Evolutionary conservation across 2,329 filamentous ascomycete species (phyloP).

Genomic region (Pezicula rhizophila): DNA sequence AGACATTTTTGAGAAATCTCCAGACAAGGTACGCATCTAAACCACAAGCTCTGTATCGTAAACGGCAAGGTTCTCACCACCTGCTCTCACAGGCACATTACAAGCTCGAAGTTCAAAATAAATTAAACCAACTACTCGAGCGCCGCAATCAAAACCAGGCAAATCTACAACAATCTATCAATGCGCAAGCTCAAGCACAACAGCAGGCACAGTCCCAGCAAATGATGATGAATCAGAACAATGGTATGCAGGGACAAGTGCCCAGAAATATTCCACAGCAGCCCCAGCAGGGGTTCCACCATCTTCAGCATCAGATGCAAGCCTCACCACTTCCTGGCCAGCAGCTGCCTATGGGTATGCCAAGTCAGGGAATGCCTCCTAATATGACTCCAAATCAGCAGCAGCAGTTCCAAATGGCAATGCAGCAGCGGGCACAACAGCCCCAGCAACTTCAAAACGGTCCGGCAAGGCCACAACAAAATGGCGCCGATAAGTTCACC

Average conservation of each 20-base stretch:
- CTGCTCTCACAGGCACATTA: constrained; percentile 17
- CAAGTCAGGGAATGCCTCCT: constrained; percentile 19
- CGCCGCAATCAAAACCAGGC: constrained; percentile 21
- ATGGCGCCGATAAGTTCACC: constrained; percentile 12
- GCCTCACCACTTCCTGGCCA: constrained; percentile 46
- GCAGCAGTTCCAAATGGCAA: constrained; percentile 36
- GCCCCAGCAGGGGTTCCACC: constrained; percentile 49
- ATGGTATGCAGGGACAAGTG: constrained; percentile 44
- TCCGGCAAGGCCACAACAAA: constrained; percentile 8
- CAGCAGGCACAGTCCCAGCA: constrained; percentile 39
- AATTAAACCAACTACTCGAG: constrained; percentile 23
- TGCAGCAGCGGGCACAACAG: constrained; percentile 31
- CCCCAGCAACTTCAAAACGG: constrained; percentile 9
- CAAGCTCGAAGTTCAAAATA: constrained; percentile 19
- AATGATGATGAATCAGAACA: constrained; percentile 48
- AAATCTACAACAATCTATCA: constrained; percentile 38
- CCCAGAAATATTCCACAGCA: constrained; percentile 41
- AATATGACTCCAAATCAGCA: constrained; percentile 23
- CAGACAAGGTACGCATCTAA: constrained; percentile 19
- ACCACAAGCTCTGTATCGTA: not conserved
- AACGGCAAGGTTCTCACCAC: not conserved
- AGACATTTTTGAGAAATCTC: constrained; percentile 22
- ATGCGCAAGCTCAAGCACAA: constrained; percentile 27
- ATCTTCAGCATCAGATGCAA: constrained; percentile 54
- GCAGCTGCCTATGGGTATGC: constrained; percentile 27